Conservation (phyloP, 2,329 filamentous ascomycete species). For the Diaporthe sp. region DNA sequence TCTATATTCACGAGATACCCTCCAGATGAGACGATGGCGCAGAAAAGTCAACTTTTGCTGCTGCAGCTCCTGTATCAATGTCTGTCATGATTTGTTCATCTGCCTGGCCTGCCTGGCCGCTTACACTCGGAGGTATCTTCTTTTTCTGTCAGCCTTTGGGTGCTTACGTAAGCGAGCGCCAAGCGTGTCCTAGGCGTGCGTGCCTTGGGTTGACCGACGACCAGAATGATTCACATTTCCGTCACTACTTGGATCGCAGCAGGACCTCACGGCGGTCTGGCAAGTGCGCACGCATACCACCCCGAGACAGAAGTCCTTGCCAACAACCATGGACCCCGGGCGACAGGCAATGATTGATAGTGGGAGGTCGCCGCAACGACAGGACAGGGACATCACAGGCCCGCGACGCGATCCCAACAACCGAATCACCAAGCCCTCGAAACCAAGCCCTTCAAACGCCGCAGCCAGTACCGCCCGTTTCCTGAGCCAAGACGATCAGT, state of each 20-base stretch:
- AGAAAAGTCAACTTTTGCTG: no score
- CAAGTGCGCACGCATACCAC: neutral
- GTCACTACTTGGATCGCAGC: neutral
- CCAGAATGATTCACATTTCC: neutral
- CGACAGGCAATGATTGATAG: conserved; percentile 67
- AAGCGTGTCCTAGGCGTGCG: neutral
- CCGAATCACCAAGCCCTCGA: conserved; percentile 67
- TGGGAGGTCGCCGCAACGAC: conserved; percentile 52
- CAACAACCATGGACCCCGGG: conserved; percentile 63
- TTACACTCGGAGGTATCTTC: no score
- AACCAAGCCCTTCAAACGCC: conserved; percentile 47
- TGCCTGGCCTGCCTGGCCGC: no score
- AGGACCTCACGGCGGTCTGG: no score
- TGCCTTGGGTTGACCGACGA: neutral
- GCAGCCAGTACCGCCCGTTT: conserved; percentile 54
- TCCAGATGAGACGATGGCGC: no score
- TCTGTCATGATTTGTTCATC: neutral
- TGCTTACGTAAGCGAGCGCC: conserved; percentile 4
- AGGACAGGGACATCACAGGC: conserved; percentile 63
- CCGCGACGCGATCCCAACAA: conserved; percentile 67
- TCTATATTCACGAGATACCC: no score
- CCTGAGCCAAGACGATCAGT: conserved; percentile 82
- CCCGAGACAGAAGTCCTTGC: neutral
- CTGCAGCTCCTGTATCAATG: no score
- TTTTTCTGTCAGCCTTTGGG: no score